Base-by-base conservation (phyloP, 2,329 filamentous ascomycete genomes). In the Talaromyces albobiverticillius region DNA sequence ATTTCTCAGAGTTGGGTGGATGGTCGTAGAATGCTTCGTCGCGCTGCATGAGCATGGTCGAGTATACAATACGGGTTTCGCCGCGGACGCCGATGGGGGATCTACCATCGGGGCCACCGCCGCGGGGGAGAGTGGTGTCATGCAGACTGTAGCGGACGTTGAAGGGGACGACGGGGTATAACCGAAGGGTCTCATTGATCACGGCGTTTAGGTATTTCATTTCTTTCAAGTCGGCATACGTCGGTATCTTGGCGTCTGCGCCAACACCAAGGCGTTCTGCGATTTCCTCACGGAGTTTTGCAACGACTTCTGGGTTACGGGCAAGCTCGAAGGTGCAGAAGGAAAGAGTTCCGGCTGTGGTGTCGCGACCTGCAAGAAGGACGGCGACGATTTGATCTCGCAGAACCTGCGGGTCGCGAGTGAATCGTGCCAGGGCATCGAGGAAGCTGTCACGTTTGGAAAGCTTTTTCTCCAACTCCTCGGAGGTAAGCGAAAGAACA, bases 291-390 rank as follows among this genome's bases (percentile, higher is more conserved):
- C 89, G 80, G 14, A 95, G 78, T 65, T 83, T 87, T 49, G 74
- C 67, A 3, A 89, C 80, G 3, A 81, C 77, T 2, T 81, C 74
- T 0, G 89, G 89, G 58, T 88, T 78, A 14, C 84, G 83, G 34
- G 86, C 82, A 2, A 96, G 79, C 70, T 96, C 90, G 70, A 94
- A 95, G 56, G 96, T 79, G 32, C 83, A 79, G 87, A 90, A 96
- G 0, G 85, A 88, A 0, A 96, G 79, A 0, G 89, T 90, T 14
- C 80, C 83, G 26, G 91, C 91, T 0, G 92, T 96, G 13, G 92
- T 96, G 70, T 96, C 92, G 18, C 75, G 69, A 13, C 90, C 91
- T 1, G 92, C 92, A 14, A 96, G 82, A 2, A 96, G 81, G 10
- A 96, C 82, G 42, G 87, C 86, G 14, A 94, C 81, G 46, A 96